A percentile compares a stretch with the other conserved stretches of the same genome.
Conservation (phyloP, 2,329 filamentous ascomycete genomes). For the Trichoderma sp. region DNA sequence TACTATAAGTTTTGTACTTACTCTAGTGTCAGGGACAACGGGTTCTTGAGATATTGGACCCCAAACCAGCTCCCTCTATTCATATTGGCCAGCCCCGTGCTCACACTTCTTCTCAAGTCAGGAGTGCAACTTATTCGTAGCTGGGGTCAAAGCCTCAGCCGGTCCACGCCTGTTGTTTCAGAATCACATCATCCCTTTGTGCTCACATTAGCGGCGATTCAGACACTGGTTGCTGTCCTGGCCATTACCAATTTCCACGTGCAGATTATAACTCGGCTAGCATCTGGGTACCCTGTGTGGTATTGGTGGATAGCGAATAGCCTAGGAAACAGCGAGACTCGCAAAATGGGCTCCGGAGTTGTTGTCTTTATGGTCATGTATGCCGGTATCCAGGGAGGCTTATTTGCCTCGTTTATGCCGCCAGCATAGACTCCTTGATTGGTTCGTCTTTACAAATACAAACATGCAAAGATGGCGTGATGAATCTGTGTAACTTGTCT, state of each 20-base stretch:
- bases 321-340: slow-evolving; percentile 36
- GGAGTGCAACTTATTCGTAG: slow-evolving; percentile 42
- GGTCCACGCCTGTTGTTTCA: slow-evolving; percentile 14
- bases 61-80: slow-evolving; percentile 84
- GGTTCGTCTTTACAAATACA: background rate
- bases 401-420: slow-evolving; percentile 89
- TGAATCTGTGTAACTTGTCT: background rate
- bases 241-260: slow-evolving; percentile 84
- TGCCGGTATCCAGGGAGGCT: slow-evolving; percentile 72
- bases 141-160: slow-evolving; percentile 21
- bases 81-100: slow-evolving; percentile 74
- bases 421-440: slow-evolving; percentile 61
- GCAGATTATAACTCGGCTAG: slow-evolving; percentile 87
- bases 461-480: too few relatives aligned
- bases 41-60: slow-evolving; percentile 89
- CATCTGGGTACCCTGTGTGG: slow-evolving; percentile 86
- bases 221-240: slow-evolving; percentile 68
- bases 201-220: slow-evolving; percentile 64
- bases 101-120: slow-evolving; percentile 62
- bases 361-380: slow-evolving; percentile 77
- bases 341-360: slow-evolving; percentile 38
- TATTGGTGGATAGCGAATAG: slow-evolving; percentile 72
- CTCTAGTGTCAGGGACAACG: slow-evolving; percentile 66
- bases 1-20: background rate
- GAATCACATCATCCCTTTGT: slow-evolving; percentile 36